Percentiles rank a stretch among this genome's conserved stretches.
phyloP scores from a whole-genome alignment of 805 yeast species.

The Phaffomyces antillensis region DNA sequence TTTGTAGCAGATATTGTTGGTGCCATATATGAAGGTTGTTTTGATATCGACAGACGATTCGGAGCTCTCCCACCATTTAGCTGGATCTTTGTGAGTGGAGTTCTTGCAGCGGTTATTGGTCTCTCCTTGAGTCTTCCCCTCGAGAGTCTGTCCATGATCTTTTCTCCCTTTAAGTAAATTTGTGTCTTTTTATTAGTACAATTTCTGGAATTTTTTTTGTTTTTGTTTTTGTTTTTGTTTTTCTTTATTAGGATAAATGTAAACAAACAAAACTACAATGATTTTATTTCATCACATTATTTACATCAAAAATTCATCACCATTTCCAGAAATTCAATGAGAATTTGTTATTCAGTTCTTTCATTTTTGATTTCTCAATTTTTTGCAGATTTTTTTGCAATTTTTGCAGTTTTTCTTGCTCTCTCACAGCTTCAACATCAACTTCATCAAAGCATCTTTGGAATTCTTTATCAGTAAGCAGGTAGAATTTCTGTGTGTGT shows the following conservation, averaged over 20 bases:
- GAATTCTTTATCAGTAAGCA: constrained; percentile 38
- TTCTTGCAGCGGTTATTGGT: constrained; percentile 4
- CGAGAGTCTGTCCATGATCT: background rate
- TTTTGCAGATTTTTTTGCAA: background rate
- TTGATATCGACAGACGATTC: constrained; percentile 4
- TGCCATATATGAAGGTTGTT: constrained; percentile 24
- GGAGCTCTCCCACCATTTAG: constrained; percentile 7
- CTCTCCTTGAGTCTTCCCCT: constrained; percentile 2
- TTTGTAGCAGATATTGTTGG: constrained; percentile 23
- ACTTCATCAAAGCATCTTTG: constrained; percentile 31
- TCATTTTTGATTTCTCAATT: background rate
- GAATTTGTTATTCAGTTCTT: background rate
- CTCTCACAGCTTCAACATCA: constrained; percentile 7
- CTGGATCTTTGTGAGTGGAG: constrained; percentile 22
- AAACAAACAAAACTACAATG: constrained; percentile 1
- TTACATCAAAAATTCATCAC: background rate
- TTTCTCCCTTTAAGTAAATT: background rate
- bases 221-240: background rate
- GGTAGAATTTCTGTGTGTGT: constrained; percentile 50
- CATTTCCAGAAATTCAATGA: constrained; percentile 7
- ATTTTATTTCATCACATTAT: too few relatives aligned
- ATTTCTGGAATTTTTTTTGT: background rate
- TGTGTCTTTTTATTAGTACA: too few relatives aligned
- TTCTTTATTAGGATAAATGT: background rate
- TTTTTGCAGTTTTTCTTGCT: constrained; percentile 4